These are phyloP conservation scores for Entamoeba invadens DNA, from an alignment of 208 protist species.

Conservation along the genomic window DNA sequence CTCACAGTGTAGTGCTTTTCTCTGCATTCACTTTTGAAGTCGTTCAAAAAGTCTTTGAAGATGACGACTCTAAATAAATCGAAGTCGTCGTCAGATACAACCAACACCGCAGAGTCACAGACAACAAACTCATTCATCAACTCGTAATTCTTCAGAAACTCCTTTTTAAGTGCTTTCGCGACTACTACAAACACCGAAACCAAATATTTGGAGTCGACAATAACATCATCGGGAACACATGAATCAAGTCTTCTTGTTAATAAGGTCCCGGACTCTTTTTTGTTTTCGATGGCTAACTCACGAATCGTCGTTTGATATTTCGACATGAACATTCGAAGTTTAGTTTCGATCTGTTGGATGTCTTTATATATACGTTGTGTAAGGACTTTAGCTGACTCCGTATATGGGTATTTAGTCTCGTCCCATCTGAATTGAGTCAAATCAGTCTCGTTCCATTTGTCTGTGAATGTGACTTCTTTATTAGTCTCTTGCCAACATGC, in stretches of 20 bases:
- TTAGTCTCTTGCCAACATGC: not conserved
- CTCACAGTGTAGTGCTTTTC: not conserved
- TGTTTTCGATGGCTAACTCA: not conserved
- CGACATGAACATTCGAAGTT: not conserved
- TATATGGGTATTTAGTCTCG: not conserved
- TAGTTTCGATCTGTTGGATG: not conserved
- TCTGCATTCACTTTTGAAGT: not conserved
- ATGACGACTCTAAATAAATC: not conserved
- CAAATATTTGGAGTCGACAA: not conserved
- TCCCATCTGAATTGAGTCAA: not conserved
- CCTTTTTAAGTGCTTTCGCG: not conserved
- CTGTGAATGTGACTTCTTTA: not conserved
- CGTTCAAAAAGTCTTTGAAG: not conserved
- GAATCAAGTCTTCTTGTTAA: not conserved
- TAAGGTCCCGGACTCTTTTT: not conserved
- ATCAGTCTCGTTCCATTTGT: not conserved
- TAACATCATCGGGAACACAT: not conserved
- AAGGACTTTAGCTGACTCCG: not conserved
- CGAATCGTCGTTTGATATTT: not conserved
- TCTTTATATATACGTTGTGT: not conserved
- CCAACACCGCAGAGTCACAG: not conserved
- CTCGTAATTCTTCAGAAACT: not conserved
- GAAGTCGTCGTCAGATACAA: not conserved
- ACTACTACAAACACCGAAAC: not conserved
- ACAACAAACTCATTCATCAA: not conserved